Conservation (phyloP, 371 early-diverging fungal genomes). For the Rhizopus sp. region DNA sequence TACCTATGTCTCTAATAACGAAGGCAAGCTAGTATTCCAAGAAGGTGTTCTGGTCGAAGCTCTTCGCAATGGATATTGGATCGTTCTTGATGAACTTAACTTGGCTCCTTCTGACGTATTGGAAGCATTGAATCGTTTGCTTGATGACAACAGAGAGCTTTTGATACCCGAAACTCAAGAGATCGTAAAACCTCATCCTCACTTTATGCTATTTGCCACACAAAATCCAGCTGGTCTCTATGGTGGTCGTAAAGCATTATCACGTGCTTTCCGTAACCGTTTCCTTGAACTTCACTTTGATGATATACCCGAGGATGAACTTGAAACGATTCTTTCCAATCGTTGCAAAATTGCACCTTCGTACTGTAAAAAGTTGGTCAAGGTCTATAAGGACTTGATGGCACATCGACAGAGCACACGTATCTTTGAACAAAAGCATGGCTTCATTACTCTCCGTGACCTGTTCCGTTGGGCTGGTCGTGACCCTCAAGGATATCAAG, state of each 20-base stretch:
- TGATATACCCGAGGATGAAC: slow-evolving; percentile 90
- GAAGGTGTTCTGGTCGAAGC: slow-evolving; percentile 98
- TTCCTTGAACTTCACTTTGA: slow-evolving; percentile 98
- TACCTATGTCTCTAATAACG: slow-evolving; percentile 79
- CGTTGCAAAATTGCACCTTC: slow-evolving; percentile 90
- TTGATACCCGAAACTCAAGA: slow-evolving; percentile 97
- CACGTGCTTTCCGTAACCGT: slow-evolving; percentile 99
- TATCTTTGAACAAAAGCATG: slow-evolving; percentile 92
- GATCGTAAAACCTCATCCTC: slow-evolving; percentile 92
- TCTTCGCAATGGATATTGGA: slow-evolving; percentile 97
- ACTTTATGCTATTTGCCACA: slow-evolving; percentile 99
- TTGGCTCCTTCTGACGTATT: slow-evolving; percentile 99
- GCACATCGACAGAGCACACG: slow-evolving; percentile 79
- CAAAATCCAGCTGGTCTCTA: slow-evolving; percentile 99
- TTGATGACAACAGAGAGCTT: slow-evolving; percentile 99
- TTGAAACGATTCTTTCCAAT: slow-evolving; percentile 84
- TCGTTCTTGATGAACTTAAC: slow-evolving; percentile 99
- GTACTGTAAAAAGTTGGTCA: slow-evolving; percentile 86
- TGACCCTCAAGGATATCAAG: slow-evolving; percentile 74
- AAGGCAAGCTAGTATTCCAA: slow-evolving; percentile 91
- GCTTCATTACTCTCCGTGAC: slow-evolving; percentile 97
- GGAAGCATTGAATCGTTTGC: slow-evolving; percentile 98
- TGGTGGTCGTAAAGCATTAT: slow-evolving; percentile 98
- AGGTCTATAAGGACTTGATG: slow-evolving; percentile 86
- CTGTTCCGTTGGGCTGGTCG: slow-evolving; percentile 98